Conservation (phyloP, 1,139 yeast genomes). For the Zhuliangozyma parablackwelliae region DNA sequence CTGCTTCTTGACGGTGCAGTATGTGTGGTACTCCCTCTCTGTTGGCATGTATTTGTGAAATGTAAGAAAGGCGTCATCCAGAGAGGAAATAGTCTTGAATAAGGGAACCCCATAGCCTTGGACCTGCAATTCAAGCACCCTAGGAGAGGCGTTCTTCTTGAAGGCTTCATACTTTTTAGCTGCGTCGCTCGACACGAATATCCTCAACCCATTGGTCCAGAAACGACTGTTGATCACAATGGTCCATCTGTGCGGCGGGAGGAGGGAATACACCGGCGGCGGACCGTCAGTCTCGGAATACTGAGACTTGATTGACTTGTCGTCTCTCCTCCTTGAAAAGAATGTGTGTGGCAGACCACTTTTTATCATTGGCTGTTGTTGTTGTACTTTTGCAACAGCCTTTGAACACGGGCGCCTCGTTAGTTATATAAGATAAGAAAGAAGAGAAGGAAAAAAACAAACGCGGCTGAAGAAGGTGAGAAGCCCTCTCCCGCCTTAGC, state of each 20-base stretch:
- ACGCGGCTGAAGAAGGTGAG: too few relatives aligned
- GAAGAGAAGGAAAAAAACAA: too few relatives aligned
- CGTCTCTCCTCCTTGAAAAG: too few relatives aligned
- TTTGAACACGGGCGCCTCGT: too few relatives aligned
- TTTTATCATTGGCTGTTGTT: too few relatives aligned
- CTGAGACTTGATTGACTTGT: too few relatives aligned
- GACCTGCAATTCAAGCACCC: constrained; percentile 5
- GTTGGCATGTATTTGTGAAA: constrained; percentile 8
- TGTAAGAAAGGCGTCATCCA: constrained; percentile 6
- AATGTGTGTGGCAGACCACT: too few relatives aligned
- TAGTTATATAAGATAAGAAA: too few relatives aligned
- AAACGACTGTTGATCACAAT: constrained; percentile 8
- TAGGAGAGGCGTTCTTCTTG: constrained; percentile 5
- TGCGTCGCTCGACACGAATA: constrained; percentile 10
- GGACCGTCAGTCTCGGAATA: too few relatives aligned
- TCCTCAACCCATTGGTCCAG: constrained; percentile 8
- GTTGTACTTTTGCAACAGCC: too few relatives aligned
- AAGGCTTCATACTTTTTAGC: constrained; percentile 8
- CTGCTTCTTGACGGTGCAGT: constrained; percentile 6
- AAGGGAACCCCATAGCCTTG: constrained; percentile 10
- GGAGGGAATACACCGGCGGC: too few relatives aligned
- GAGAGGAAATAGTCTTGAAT: constrained; percentile 5
- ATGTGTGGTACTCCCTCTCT: constrained; percentile 7
- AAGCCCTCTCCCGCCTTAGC: too few relatives aligned
- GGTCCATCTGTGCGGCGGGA: constrained; percentile 5